phyloP scores from a whole-genome alignment of 192 early-diverging fungal species.

The Mortierella antarctica region DNA sequence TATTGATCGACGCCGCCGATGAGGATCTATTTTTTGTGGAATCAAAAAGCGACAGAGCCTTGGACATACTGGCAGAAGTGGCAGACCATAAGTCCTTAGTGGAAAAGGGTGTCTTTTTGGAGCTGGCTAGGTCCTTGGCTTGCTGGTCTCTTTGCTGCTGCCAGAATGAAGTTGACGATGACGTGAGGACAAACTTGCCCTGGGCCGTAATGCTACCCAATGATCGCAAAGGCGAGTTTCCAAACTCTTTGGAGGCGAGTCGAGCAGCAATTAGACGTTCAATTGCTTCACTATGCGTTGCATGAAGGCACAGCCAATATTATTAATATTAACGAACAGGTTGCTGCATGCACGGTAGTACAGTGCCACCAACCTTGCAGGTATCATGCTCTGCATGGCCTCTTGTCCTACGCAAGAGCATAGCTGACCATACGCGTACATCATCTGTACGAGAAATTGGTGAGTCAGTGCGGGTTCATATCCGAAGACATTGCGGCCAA shows the following conservation, averaged over 20 bases:
- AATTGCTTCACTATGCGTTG: conserved; percentile 57
- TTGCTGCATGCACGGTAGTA: background rate
- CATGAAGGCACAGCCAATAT: background rate
- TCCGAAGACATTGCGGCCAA: background rate
- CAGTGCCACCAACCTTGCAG: conserved; percentile 53
- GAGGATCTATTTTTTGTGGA: conserved; percentile 18
- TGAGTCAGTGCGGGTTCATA: background rate
- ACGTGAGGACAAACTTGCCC: conserved; percentile 45
- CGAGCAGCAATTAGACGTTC: conserved; percentile 61
- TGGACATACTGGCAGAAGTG: conserved; percentile 49
- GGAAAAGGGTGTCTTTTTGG: conserved; percentile 36
- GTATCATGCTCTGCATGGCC: conserved; percentile 62
- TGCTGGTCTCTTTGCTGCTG: conserved; percentile 47
- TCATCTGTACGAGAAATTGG: conserved; percentile 52
- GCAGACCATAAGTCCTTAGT: conserved; percentile 54
- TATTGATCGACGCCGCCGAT: background rate
- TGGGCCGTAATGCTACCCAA: conserved; percentile 40
- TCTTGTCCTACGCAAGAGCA: conserved; percentile 65
- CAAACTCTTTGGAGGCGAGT: conserved; percentile 57
- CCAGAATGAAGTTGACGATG: conserved; percentile 38
- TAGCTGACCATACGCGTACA: conserved; percentile 67
- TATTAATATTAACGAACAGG: background rate
- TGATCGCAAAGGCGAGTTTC: conserved; percentile 46
- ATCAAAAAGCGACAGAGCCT: conserved; percentile 41
- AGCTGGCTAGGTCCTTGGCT: conserved; percentile 17